Evolutionary conservation across 176 grass and related monocot genomes (phyloP), one percentile per base, ranked within the genome.

Genomic region (Themeda triandra): DNA sequence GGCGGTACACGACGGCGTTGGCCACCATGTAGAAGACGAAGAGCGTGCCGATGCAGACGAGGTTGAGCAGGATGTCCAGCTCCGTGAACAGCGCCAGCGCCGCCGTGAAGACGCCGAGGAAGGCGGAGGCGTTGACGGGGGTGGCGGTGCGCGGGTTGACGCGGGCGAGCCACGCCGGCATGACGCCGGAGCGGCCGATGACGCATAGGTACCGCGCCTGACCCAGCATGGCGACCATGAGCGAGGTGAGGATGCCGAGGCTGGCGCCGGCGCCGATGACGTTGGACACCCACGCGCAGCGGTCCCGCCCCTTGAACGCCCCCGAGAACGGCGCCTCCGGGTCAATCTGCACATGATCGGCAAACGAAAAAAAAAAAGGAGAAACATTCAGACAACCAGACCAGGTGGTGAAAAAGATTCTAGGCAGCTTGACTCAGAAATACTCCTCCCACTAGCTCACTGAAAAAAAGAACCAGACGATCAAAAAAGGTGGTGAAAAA

Each of bases 1-100:
- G 96, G 80, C 88, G 93, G 86, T 94, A 99, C 29, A 99, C 66
- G 35, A 99, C 83, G 42, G 96, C 96, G 76, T 96, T 99, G 83
- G 91, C 86, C 19, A 99, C 96, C 93, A 99, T 99, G 90, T 99
- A 99, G 85, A 99, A 99, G 75, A 99, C 96, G 79, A 96, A 96
- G 85, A 99, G 93, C 63, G 96, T 99, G 86, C 96, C 96, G 78
- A 99, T 99, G 83, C 89, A 89, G 58, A 99, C 76, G 36, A 99
- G 93, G 49, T 96, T 87, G 68, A 99, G 91, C 54, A 96, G 88
- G 86, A 99, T 85, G 63, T 96, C 84, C 54, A 99, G 88, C 41
- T 99, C 91, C 29, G 96, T 99, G 84, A 99, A 82, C 48, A 99
- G 83, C 19, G 96, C 96, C 27, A 99, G 77, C 18, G 65, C 91